Conservation (phyloP, 768 basidiomycete genomes). For the Boletus eberwhitei region DNA sequence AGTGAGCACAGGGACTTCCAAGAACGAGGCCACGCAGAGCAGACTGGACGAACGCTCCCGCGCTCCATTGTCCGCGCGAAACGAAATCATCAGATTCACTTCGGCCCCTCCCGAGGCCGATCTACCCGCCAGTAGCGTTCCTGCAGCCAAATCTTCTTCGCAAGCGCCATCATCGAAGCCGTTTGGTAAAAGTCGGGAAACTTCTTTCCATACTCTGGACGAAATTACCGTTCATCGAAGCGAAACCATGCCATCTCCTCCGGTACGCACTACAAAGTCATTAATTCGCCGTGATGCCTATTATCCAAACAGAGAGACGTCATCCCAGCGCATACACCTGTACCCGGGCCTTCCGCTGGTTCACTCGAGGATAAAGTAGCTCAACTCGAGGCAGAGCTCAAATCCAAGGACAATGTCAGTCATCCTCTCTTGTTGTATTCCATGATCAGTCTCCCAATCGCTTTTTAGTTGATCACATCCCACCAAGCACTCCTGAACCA, state of each 20-base stretch:
- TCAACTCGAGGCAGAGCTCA: slow-evolving; percentile 44
- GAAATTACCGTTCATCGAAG: not conserved
- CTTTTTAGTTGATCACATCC: slow-evolving; percentile 43
- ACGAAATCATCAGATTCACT: slow-evolving; percentile 28
- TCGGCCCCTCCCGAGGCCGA: slow-evolving; percentile 16
- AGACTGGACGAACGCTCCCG: slow-evolving; percentile 11
- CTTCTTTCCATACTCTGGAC: not conserved
- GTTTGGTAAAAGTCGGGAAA: not conserved
- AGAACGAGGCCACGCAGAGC: slow-evolving; percentile 8
- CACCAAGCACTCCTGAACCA: slow-evolving; percentile 54
- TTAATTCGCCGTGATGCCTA: slow-evolving; percentile 1
- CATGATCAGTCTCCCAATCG: not conserved
- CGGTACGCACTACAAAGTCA: slow-evolving; percentile 9
- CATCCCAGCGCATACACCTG: not conserved
- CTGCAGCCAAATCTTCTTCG: not conserved
- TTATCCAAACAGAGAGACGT: slow-evolving; percentile 7
- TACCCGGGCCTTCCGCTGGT: not conserved
- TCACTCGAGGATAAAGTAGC: slow-evolving; percentile 29
- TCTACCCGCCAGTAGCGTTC: not conserved
- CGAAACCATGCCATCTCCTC: slow-evolving; percentile 8
- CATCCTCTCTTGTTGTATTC: not conserved
- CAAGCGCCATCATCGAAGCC: slow-evolving; percentile 2
- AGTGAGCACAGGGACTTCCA: slow-evolving; percentile 10
- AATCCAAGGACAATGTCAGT: slow-evolving; percentile 39
- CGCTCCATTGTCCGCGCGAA: slow-evolving; percentile 20